Evolutionary conservation across 257 asterid genomes (phyloP), one percentile per base, ranked within the genome.

Genomic region (Anisodus acutangulus): DNA sequence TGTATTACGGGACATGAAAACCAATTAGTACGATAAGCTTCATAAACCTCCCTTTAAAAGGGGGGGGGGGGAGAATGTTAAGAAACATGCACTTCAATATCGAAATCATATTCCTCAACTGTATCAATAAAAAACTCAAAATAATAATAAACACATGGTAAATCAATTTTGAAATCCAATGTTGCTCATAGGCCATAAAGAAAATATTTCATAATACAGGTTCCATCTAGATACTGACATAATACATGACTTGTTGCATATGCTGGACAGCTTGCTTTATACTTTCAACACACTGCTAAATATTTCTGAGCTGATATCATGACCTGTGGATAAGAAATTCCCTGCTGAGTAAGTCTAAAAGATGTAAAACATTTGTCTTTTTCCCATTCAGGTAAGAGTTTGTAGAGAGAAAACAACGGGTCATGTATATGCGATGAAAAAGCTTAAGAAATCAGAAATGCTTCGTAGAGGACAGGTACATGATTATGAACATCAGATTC

Each of bases 391-490:
- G 99, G 99, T 96, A 58, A 91, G 98, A 91, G 88, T 96, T 81
- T 96, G 99, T 88, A 96, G 97, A 83, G 99, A 96, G 90, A 96
- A 89, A 90, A 92, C 94, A 78, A 92, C 98, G 9, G 97, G 95
- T 64, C 92, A 92, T n/a, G 99, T 92, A 47, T 96, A 93, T 87
- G 99, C 99, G 58, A 96, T 96, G 99, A 96, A 96, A 89, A 96
- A 96, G 91, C 98, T 96, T 43, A 96, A 92, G 92, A 96, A 96
- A 93, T 90, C 98, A 57, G 99, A 96, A 90, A 96, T 96, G 98
- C 98, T 96, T 84, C 98, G 99, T 62, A 92, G 99, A 92, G 99
- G 99, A 86, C 99, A 96, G 98, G 98, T 97, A 89, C 81, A 82
- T 84, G 82, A 90, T 89, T 78, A 69, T 43, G 88, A 87, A 31